Evolutionary conservation across 805 yeast species (phyloP).

Genomic region (Kockiozyma suomiensis): DNA sequence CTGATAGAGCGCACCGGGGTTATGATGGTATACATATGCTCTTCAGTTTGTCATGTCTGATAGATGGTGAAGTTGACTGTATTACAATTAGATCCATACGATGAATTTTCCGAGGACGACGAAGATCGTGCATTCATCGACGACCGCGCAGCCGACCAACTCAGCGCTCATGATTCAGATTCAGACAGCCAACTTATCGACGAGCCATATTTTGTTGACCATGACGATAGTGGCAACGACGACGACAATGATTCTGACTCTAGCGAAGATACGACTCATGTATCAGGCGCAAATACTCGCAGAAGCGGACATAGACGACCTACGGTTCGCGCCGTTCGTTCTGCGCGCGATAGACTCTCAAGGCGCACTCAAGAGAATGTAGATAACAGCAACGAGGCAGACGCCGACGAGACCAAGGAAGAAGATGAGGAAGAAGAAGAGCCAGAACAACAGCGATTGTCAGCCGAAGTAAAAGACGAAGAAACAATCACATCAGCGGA

Average conservation of each 20-base stretch:
- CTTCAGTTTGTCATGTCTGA: too few species aligned
- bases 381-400: too few species aligned
- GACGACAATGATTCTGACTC: background rate
- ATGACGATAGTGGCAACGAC: background rate
- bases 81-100: background rate
- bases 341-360: too few species aligned
- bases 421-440: too few species aligned
- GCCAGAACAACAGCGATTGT: background rate
- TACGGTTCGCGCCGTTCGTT: too few species aligned
- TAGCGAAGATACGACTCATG: too few species aligned
- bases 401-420: too few species aligned
- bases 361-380: too few species aligned
- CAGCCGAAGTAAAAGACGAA: background rate
- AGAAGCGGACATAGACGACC: too few species aligned
- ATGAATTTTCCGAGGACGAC: constrained; percentile 11
- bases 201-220: background rate
- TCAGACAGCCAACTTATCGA: background rate
- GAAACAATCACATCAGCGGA: background rate
- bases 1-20: background rate
- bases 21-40: background rate
- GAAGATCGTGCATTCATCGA: constrained; percentile 14
- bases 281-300: too few species aligned
- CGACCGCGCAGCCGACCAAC: constrained; percentile 3
- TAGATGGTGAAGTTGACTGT: too few species aligned
- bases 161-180: background rate